These are phyloP conservation scores for Aspergillus glaucus DNA, from an alignment of 2,329 filamentous ascomycete genomes.

Conservation along the genomic window DNA sequence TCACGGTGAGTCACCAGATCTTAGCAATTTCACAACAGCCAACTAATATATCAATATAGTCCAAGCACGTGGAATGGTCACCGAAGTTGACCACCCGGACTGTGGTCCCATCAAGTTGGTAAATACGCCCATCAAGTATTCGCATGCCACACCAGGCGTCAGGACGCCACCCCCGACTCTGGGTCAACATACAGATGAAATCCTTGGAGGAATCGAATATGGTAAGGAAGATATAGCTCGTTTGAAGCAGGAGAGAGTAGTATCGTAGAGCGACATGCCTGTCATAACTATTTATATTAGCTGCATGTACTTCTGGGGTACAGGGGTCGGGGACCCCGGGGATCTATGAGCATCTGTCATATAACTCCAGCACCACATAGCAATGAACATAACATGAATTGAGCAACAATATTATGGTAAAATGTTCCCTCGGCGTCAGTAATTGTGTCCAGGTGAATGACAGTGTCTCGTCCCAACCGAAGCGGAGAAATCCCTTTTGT, in stretches of 20 bases:
- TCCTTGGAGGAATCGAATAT: conserved; percentile 59
- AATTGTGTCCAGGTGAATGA: neutral
- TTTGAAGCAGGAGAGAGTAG: conserved; percentile 61
- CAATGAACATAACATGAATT: neutral
- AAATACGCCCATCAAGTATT: conserved; percentile 93
- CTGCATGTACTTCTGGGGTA: neutral
- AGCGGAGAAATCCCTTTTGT: conserved; percentile 8
- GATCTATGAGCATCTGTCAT: neutral
- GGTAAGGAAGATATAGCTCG: conserved; percentile 52
- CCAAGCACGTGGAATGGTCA: conserved; percentile 77
- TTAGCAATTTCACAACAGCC: neutral
- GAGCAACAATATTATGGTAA: too few relatives aligned
- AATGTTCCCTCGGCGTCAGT: neutral
- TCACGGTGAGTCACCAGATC: conserved; percentile 57
- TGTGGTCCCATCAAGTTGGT: conserved; percentile 86
- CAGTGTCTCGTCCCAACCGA: neutral
- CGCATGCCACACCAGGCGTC: conserved; percentile 69
- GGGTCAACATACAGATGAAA: conserved; percentile 78
- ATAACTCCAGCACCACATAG: neutral
- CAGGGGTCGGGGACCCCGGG: neutral
- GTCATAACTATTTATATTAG: neutral
- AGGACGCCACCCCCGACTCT: conserved; percentile 74
- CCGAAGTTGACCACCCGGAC: conserved; percentile 72
- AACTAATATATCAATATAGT: conserved; percentile 34
- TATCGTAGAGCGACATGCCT: conserved; percentile 41